These are phyloP conservation scores for Mycena rosella DNA, from an alignment of 768 basidiomycete species.

Conservation along the genomic window DNA sequence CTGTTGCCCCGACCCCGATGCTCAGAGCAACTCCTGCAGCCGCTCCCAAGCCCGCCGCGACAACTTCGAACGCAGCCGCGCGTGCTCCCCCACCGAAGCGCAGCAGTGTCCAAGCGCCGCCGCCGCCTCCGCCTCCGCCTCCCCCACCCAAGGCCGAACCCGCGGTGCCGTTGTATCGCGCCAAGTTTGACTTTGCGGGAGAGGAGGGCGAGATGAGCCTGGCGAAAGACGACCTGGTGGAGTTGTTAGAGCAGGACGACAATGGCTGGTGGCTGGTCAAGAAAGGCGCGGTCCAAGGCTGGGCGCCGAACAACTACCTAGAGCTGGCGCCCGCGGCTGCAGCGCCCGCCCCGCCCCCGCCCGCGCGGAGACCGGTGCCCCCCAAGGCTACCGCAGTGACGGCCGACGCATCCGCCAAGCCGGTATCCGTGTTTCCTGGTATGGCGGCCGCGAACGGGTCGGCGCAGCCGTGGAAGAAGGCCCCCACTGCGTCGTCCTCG, in stretches of 20 bases:
- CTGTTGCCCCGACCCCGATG: conserved; percentile 49
- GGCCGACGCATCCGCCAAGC: conserved; percentile 78
- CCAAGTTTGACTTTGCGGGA: conserved; percentile 93
- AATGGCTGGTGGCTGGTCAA: conserved; percentile 99
- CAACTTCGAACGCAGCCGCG: conserved; percentile 42
- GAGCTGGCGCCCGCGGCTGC: conserved; percentile 81
- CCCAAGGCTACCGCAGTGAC: conserved; percentile 54
- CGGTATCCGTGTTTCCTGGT: conserved; percentile 86
- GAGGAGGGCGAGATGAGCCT: conserved; percentile 93
- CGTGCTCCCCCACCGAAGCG: conserved; percentile 53
- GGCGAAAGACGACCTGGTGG: conserved; percentile 92
- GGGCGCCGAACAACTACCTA: conserved; percentile 96
- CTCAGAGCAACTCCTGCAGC: conserved; percentile 48
- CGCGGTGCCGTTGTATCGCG: conserved; percentile 81
- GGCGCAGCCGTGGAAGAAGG: conserved; percentile 81
- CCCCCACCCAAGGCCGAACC: conserved; percentile 74
- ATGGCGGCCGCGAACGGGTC: conserved; percentile 78
- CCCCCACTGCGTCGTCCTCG: conserved; percentile 50
- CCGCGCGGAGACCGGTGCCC: conserved; percentile 64
- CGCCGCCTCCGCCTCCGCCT: conserved; percentile 62
- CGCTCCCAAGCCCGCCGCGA: conserved; percentile 43
- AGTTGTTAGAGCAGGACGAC: conserved; percentile 91
- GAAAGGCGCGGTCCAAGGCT: conserved; percentile 86
- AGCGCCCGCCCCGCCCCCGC: conserved; percentile 77
- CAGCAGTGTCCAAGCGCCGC: conserved; percentile 57